Evolutionary conservation across 345 rosid genomes (phyloP), one percentile per base, ranked within the genome.

Genomic region (Alliaria petiolata): DNA sequence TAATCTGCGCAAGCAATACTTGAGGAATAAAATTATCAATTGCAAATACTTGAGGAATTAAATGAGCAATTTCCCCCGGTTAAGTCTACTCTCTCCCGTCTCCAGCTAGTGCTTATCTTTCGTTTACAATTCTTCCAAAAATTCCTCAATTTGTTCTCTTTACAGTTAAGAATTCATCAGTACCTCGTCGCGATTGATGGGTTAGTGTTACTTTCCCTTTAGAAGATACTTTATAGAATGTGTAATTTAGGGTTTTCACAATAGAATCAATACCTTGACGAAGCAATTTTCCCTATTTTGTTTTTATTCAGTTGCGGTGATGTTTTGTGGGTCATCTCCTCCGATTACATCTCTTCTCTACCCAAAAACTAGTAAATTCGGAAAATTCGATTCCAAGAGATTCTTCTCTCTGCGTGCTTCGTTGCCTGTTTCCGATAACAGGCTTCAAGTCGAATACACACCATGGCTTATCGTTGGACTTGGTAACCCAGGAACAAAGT

Each of bases 401-500:
- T 19, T 67, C 10, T 35, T 26, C 49, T 55, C 78, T 40, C 8
- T 28, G 9, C 28, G 62, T 60, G 67, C 69, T 75, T 75, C 69
- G 7, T 59, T 60, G 13, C 34, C 78, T 31, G 47, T 65, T 36
- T 38, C 57, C 13, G 67, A 74, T 34, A 25, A 15, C 20, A 74
- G 40, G 15, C 67, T 69, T 35, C 28, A 26, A 26, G 34, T n/a
- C 17, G 79, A 75, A 63, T 75, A 61, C 70, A 62, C 79, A 35
- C 79, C 92, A 11, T 93, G 98, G 98, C 86, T 92, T 42, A 84
- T 92, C 54, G 92, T 88, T 35, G 98, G 98, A 11, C 92, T 92
- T 28, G 98, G 98, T n/a, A 89, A 92, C 62, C 98, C 98, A 35
- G 96, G 96, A 45, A 80, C 85, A 39, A 86, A 78, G 73, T 92